A percentile compares a stretch with the other conserved stretches of the same genome.
phyloP scores from a whole-genome alignment of 2,329 filamentous ascomycete genomes.

The Hypoxylon sp. region DNA sequence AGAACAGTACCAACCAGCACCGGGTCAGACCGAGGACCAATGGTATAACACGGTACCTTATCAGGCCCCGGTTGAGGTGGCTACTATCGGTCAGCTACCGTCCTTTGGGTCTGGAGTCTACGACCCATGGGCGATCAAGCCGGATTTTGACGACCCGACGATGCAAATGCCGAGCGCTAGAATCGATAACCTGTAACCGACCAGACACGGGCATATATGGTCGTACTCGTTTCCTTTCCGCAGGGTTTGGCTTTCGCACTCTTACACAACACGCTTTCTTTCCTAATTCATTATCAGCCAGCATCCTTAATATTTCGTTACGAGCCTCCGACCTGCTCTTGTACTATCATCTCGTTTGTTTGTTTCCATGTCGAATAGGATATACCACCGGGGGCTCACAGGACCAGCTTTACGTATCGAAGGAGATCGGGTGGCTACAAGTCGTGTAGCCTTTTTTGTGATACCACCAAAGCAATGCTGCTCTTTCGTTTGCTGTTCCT shows the following conservation, averaged over 20 bases:
- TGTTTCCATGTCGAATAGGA: constrained; percentile 28
- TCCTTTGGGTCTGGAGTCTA: constrained; percentile 66
- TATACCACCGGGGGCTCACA: constrained; percentile 38
- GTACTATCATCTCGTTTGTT: constrained; percentile 38
- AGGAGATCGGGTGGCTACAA: constrained; percentile 19
- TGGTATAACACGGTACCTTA: constrained; percentile 69
- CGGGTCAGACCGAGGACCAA: constrained; percentile 62
- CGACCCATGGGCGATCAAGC: constrained; percentile 69
- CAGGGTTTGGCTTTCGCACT: constrained; percentile 21
- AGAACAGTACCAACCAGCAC: constrained; percentile 58
- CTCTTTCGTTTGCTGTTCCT: constrained; percentile 15
- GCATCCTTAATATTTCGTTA: constrained; percentile 29
- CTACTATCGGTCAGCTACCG: constrained; percentile 67
- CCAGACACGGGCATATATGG: constrained; percentile 1
- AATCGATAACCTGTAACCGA: constrained; percentile 68
- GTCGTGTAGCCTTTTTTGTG: constrained; percentile 24
- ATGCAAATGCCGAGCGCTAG: constrained; percentile 73
- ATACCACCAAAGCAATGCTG: constrained; percentile 24
- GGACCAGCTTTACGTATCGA: constrained; percentile 26
- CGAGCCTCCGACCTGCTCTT: constrained; percentile 41
- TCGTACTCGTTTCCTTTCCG: constrained; percentile 20
- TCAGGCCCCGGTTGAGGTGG: constrained; percentile 70
- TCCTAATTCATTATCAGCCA: constrained; percentile 15
- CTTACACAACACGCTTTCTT: constrained; percentile 2
- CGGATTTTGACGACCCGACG: constrained; percentile 70